Conservation (phyloP, 352 stramenopile species). For the Blastocystis hominis region DNA sequence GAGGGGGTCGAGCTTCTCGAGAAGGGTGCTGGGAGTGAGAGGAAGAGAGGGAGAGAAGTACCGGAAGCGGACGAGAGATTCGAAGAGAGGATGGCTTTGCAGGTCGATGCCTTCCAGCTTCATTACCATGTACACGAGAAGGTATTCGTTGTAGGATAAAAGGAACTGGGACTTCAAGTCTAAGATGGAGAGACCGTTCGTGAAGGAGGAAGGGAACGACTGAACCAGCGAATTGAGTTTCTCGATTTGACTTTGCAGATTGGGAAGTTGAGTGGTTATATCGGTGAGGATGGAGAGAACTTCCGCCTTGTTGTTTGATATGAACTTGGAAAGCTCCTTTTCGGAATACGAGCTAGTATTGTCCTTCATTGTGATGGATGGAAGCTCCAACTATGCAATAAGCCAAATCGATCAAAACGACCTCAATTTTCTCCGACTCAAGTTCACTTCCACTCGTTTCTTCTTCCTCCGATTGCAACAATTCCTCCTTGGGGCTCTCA, state of each 20-base stretch:
- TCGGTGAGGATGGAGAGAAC: constrained; percentile 26
- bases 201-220: not conserved
- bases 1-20: constrained; percentile 44
- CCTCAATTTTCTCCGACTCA: not conserved
- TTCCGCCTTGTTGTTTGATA: not conserved
- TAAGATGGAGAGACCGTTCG: constrained; percentile 17
- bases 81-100: constrained; percentile 1
- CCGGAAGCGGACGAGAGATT: constrained; percentile 18
- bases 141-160: constrained; percentile 41
- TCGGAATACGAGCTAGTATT: not conserved
- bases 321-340: constrained; percentile 30
- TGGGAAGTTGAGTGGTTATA: not conserved
- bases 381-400: constrained; percentile 16
- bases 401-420: not conserved
- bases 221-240: not conserved
- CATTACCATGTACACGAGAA: constrained; percentile 26
- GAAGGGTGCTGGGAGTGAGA: constrained; percentile 1
- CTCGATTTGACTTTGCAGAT: constrained; percentile 27
- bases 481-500: not conserved
- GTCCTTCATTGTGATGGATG: not conserved
- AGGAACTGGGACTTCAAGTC: constrained; percentile 47
- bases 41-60: not conserved
- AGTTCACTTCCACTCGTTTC: not conserved
- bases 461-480: not conserved
- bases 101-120: constrained; percentile 37